Conservation (phyloP, 768 basidiomycete genomes). For the Baorangia bicolor region DNA sequence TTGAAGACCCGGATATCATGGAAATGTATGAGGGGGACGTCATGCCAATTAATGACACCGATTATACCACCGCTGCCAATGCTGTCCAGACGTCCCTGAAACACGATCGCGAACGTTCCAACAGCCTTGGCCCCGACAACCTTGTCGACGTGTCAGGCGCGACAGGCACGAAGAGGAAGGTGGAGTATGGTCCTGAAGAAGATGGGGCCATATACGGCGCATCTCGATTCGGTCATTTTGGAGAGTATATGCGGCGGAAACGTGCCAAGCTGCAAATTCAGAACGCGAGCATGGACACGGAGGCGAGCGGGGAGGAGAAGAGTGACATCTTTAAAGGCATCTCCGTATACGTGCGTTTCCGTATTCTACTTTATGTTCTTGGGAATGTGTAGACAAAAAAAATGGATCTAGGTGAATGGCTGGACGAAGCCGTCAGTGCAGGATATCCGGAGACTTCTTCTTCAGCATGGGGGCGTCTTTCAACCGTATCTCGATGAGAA, state of each 20-base stretch:
- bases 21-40: constrained; percentile 12
- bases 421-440: constrained; percentile 86
- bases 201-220: constrained; percentile 66
- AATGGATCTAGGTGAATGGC: constrained; percentile 71
- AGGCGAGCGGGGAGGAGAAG: constrained; percentile 19
- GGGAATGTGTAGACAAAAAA: background rate
- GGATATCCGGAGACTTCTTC: constrained; percentile 74
- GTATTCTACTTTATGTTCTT: background rate
- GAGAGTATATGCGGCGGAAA: constrained; percentile 89
- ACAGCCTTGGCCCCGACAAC: constrained; percentile 4
- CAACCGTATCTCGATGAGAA: constrained; percentile 84
- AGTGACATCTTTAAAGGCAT: constrained; percentile 69
- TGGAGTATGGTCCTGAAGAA: constrained; percentile 19
- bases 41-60: constrained; percentile 8
- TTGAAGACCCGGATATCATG: constrained; percentile 35
- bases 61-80: constrained; percentile 22
- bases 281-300: constrained; percentile 45
- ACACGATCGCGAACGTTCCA: constrained; percentile 35
- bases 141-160: background rate
- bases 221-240: constrained; percentile 77
- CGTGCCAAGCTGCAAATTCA: constrained; percentile 88
- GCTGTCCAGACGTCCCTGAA: constrained; percentile 35
- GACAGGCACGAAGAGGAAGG: constrained; percentile 19
- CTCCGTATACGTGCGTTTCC: constrained; percentile 73
- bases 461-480: constrained; percentile 80